Evolutionary conservation across 441 rosid genomes (phyloP), one percentile per base, ranked within the genome.

Genomic region (Macaranga tanarius): DNA sequence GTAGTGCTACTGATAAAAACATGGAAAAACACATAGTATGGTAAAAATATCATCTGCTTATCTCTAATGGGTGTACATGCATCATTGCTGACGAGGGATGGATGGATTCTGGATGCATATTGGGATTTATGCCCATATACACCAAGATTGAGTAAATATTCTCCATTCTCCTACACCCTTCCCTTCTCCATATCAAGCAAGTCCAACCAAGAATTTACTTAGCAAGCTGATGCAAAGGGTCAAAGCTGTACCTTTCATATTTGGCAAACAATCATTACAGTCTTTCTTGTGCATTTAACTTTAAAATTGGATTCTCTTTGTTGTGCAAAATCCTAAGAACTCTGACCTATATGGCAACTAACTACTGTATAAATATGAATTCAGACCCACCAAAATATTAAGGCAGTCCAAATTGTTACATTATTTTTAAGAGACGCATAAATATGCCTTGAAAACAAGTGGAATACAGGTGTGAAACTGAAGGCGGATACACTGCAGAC

Each of bases 221-320:
- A 19, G 48, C 31, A 45, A 57, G 20, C 47, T 28, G 25, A 25
- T 42, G n/a, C 16, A 9, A 45, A 22, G 19, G 59, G 38, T 48
- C 70, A 68, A 20, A 38, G 50, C 4, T 54, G 62, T n/a, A 61
- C 26, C 28, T 47, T 64, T 25, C 75, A 62, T 38, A 26, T 59
- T 31, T 45, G 11, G 65, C 31, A 7, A 0, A 65, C 8, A 28
- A 17, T 64, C 10, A 12, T n/a, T 17, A 52, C 4, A 26, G 22
- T 12, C 19, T 5, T 16, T 20, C 65, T 7, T 62, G 17, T 40
- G 12, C 69, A 15, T 45, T 45, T 13, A 17, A 47, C 10, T 31
- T 12, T 7, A 70, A 47, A 47, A 45, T 70, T 28, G 66, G 73
- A 70, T n/a, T 70, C 31, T 59, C 66, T n/a, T 13, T 47, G 44